Conservation (phyloP, 306 rosid species). For the Gastrolobium bilobum region DNA sequence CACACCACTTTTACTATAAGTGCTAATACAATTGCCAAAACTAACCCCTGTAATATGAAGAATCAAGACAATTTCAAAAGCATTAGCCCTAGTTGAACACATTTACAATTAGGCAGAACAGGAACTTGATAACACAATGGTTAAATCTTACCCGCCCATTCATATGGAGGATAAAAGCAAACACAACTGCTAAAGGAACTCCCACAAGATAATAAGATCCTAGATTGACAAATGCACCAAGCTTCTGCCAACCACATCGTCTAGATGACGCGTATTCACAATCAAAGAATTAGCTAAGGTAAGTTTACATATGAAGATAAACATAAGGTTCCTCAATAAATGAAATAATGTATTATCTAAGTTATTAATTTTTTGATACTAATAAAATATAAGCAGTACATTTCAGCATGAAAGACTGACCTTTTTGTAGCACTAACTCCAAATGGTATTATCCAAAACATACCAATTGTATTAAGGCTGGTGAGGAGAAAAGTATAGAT, state of each 20-base stretch:
- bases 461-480: slow-evolving; percentile 64
- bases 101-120: neutral
- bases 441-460: slow-evolving; percentile 68
- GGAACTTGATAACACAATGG: neutral
- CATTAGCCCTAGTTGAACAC: neutral
- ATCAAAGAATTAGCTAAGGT: too few species aligned
- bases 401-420: slow-evolving; percentile 50
- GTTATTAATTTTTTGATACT: neutral
- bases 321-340: too few species aligned
- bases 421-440: slow-evolving; percentile 69
- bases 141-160: slow-evolving; percentile 29
- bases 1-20: slow-evolving; percentile 44
- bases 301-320: too few species aligned
- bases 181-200: too few species aligned
- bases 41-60: slow-evolving; percentile 45
- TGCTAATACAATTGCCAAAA: slow-evolving; percentile 48
- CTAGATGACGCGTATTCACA: too few species aligned
- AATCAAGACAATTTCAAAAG: neutral
- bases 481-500: slow-evolving; percentile 3
- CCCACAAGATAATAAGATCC: too few species aligned
- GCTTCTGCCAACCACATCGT: too few species aligned
- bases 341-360: too few species aligned
- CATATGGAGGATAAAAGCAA: neutral
- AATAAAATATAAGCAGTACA: neutral
- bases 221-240: too few species aligned